Conservation (phyloP, 2,329 filamentous ascomycete genomes). For the Fusarium lateritium region DNA sequence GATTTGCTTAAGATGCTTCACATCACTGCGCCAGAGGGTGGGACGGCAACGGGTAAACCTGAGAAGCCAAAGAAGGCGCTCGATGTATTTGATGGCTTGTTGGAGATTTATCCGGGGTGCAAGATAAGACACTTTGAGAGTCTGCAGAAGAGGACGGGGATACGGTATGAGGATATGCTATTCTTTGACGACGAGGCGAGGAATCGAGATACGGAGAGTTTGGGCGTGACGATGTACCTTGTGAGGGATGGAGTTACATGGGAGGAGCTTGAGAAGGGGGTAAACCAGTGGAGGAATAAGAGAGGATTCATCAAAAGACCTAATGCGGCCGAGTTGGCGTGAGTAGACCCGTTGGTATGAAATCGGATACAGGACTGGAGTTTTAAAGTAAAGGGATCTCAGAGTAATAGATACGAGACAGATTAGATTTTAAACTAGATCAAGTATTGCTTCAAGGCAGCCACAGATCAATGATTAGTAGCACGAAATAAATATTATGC, state of each 20-base stretch:
- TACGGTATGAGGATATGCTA: slow-evolving; percentile 87
- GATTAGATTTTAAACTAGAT: not conserved
- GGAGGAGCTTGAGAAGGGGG: slow-evolving; percentile 83
- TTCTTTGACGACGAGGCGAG: slow-evolving; percentile 96
- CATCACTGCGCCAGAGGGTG: slow-evolving; percentile 52
- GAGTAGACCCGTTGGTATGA: not conserved
- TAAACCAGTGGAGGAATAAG: slow-evolving; percentile 84
- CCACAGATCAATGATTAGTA: not conserved
- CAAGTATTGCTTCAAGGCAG: not conserved
- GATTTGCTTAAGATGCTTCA: slow-evolving; percentile 85
- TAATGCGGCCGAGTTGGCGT: slow-evolving; percentile 21
- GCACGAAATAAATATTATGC: slow-evolving; percentile 12
- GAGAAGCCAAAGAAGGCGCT: slow-evolving; percentile 63
- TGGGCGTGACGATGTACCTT: slow-evolving; percentile 89
- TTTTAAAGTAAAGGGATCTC: not conserved
- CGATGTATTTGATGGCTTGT: slow-evolving; percentile 71
- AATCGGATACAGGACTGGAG: not conserved
- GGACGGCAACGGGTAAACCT: slow-evolving; percentile 14
- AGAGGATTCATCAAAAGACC: slow-evolving; percentile 62
- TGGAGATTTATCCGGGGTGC: slow-evolving; percentile 80
- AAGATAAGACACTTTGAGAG: slow-evolving; percentile 90
- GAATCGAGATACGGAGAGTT: slow-evolving; percentile 83
- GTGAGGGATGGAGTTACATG: slow-evolving; percentile 84
- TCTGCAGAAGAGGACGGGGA: slow-evolving; percentile 77
- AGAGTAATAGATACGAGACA: not conserved